These are phyloP conservation scores for Salix arbutifolia DNA, from an alignment of 345 rosid genomes.

Conservation along the genomic window DNA sequence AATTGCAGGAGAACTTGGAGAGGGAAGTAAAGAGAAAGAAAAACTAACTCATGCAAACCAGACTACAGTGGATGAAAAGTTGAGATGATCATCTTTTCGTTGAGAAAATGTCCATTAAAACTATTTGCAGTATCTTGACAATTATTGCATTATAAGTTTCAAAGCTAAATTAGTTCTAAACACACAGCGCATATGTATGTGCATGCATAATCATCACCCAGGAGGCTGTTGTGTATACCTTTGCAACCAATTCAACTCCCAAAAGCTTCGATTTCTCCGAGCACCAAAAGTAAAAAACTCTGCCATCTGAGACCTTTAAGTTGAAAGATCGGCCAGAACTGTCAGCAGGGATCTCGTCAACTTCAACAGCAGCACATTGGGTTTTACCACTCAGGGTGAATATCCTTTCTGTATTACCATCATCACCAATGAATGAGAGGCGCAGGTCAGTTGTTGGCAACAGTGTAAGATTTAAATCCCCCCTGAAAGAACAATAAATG, in stretches of 20 bases:
- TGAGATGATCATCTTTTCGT: neutral
- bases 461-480: slow-evolving; percentile 65
- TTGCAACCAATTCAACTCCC: slow-evolving; percentile 74
- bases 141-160: neutral
- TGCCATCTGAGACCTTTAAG: slow-evolving; percentile 51
- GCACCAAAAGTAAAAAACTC: slow-evolving; percentile 77
- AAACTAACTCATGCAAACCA: neutral
- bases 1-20: neutral
- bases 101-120: neutral
- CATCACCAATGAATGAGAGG: slow-evolving; percentile 74
- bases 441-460: slow-evolving; percentile 87
- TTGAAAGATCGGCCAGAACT: slow-evolving; percentile 80
- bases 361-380: slow-evolving; percentile 42
- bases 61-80: neutral
- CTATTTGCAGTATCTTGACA: neutral
- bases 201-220: neutral
- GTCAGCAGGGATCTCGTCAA: slow-evolving; percentile 68
- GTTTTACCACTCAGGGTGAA: slow-evolving; percentile 51
- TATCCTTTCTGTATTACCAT: slow-evolving; percentile 67
- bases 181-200: neutral
- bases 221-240: slow-evolving; percentile 44
- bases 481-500: slow-evolving; percentile 45
- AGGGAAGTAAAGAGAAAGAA: neutral
- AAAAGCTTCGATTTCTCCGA: slow-evolving; percentile 86
- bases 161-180: neutral